A percentile compares a stretch with the other conserved stretches of the same genome.
Evolutionary conservation across 352 stramenopile species (phyloP).

Genomic region (Halophytophthora polymorphica): DNA sequence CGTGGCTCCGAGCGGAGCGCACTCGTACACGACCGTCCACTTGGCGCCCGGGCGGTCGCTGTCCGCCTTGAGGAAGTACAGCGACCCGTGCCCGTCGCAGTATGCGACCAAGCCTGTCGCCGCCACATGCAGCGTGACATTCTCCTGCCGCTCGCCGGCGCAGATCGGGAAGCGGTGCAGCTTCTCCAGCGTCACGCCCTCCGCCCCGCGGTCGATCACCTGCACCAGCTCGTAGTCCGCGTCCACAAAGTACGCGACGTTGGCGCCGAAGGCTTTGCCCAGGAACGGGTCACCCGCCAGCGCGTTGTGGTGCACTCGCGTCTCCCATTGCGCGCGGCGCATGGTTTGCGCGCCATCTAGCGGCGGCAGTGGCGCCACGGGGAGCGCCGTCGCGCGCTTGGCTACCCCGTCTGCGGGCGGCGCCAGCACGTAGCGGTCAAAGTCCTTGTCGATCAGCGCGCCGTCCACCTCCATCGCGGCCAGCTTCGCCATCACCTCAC

Average conservation of each 20-base stretch:
- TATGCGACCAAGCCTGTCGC: slow-evolving; percentile 59
- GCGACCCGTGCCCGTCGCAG: slow-evolving; percentile 54
- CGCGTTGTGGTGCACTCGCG: slow-evolving; percentile 64
- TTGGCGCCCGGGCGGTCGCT: slow-evolving; percentile 17
- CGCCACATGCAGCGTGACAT: slow-evolving; percentile 57
- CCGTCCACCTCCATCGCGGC: slow-evolving; percentile 60
- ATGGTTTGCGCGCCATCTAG: slow-evolving; percentile 43
- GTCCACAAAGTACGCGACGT: slow-evolving; percentile 68
- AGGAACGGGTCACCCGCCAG: slow-evolving; percentile 58
- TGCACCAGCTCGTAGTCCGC: slow-evolving; percentile 62
- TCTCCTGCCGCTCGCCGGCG: slow-evolving; percentile 42
- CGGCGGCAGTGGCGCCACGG: slow-evolving; percentile 32
- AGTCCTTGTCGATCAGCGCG: slow-evolving; percentile 69
- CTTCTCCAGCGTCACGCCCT: slow-evolving; percentile 19
- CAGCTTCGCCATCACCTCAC: neutral
- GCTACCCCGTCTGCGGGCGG: slow-evolving; percentile 19
- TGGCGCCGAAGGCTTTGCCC: slow-evolving; percentile 25
- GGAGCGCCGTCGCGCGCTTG: slow-evolving; percentile 27
- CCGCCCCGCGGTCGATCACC: slow-evolving; percentile 28
- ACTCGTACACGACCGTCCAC: slow-evolving; percentile 54
- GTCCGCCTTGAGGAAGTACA: slow-evolving; percentile 51
- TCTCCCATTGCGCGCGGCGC: slow-evolving; percentile 74
- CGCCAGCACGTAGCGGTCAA: slow-evolving; percentile 73
- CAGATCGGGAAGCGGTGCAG: slow-evolving; percentile 39
- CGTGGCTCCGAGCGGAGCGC: slow-evolving; percentile 33